phyloP scores from a whole-genome alignment of 805 yeast species.

The Monosporozyma aquatica region DNA sequence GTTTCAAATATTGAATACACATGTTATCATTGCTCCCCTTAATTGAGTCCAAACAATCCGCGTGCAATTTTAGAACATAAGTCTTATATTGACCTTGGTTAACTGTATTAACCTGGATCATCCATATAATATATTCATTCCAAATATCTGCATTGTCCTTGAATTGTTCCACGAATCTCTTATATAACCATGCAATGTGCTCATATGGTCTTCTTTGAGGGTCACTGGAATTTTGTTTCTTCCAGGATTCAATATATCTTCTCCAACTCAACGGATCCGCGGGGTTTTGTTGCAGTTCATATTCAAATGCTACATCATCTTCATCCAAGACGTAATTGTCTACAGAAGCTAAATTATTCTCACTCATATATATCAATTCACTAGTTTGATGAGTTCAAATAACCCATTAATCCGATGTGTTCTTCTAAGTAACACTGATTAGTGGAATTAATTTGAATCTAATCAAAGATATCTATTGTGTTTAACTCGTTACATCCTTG shows the following conservation, averaged over 20 bases:
- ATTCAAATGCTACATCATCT: slow-evolving; percentile 38
- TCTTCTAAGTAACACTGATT: too few species aligned
- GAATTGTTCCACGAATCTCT: slow-evolving; percentile 32
- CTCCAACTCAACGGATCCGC: slow-evolving; percentile 36
- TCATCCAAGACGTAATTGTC: slow-evolving; percentile 12
- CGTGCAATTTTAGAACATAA: neutral
- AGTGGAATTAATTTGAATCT: too few species aligned
- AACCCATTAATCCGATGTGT: too few species aligned
- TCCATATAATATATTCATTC: slow-evolving; percentile 35
- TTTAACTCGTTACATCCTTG: neutral
- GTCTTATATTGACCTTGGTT: neutral
- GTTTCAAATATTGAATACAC: slow-evolving; percentile 46
- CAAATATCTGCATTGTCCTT: slow-evolving; percentile 14
- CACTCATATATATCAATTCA: too few species aligned
- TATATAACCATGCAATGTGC: slow-evolving; percentile 23
- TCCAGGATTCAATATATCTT: slow-evolving; percentile 34
- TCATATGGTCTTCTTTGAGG: slow-evolving; percentile 9
- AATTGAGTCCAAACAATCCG: slow-evolving; percentile 30
- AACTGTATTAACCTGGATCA: slow-evolving; percentile 1
- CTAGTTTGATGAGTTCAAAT: too few species aligned
- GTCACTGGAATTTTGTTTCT: slow-evolving; percentile 5
- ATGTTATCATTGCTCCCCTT: slow-evolving; percentile 33
- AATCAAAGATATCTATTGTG: too few species aligned
- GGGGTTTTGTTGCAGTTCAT: slow-evolving; percentile 35
- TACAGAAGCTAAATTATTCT: slow-evolving; percentile 2